Base-by-base conservation (phyloP, 2,329 filamentous ascomycete species). In the Dactylella cylindrospora region DNA sequence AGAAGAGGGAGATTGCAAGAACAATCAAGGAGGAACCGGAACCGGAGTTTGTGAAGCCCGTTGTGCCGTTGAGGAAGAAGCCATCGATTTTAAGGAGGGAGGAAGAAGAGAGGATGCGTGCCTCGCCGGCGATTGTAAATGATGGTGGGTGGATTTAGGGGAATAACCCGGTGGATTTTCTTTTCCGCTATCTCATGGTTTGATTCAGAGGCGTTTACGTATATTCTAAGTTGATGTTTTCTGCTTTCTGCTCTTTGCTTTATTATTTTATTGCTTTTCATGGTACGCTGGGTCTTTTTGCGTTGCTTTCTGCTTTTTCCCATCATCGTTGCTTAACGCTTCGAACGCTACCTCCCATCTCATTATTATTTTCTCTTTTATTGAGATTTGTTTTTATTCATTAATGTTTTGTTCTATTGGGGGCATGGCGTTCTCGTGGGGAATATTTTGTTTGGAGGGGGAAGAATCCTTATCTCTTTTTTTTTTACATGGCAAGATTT, bases 161-260 rank as follows among this genome's bases (percentile, higher is more conserved):
- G 36, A n/a, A n/a, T n/a, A n/a, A n/a, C n/a, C n/a, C n/a, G 46
- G 49, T 32, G 26, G 39, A 46, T 69, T 68, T 67, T 68, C 69
- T 67, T 70, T 70, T 70, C 69, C 67, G 67, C 50, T 66, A 66
- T 44, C 67, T 51, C 64, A 64, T 67, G 68, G 70, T 70, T 6
- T 13, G 28, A 26, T 19, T 28, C 25, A 31, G 22, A 26, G 17
- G 19, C 12, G 15, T 47, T 57, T 66, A 50, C 66, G 53, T 55
- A 65, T 41, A 39, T 38, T 55, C 61, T 46, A 45, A 29, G 47
- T 52, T 50, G 38, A 49, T 62, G 52, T 47, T 29, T 38, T 28
- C 28, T 20, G 44, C 33, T 33, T 43, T 41, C 41, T 44, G 20
- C 19, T 45, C 46, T 47, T 64, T 53, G 26, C 46, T 46, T 54